phyloP scores from a whole-genome alignment of 2,329 filamentous ascomycete species.

The Blastomyces percursus region DNA sequence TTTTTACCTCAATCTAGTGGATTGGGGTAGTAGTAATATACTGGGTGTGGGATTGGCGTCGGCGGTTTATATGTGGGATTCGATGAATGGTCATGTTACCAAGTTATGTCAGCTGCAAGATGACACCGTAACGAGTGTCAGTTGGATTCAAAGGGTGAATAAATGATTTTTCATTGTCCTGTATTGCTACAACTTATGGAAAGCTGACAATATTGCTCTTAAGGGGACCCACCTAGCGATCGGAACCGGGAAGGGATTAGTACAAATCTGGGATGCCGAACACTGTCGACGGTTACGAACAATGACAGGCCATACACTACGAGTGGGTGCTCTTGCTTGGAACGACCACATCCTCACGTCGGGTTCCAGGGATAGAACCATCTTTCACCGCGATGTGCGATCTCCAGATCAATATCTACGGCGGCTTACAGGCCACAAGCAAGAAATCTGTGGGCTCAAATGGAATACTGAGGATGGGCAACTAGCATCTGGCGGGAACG shows the following conservation, averaged over 20 bases:
- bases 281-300: conserved; percentile 73
- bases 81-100: conserved; percentile 77
- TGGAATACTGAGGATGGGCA: conserved; percentile 97
- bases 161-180: conserved; percentile 2
- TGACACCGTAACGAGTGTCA: conserved; percentile 91
- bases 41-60: conserved; percentile 85
- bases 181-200: neutral
- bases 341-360: conserved; percentile 96
- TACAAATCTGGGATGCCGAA: conserved; percentile 97
- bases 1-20: conserved; percentile 93
- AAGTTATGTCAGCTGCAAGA: conserved; percentile 88
- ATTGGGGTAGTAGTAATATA: conserved; percentile 94
- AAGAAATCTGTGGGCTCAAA: conserved; percentile 91
- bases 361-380: conserved; percentile 82
- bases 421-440: conserved; percentile 86
- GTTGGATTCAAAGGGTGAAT: conserved; percentile 81
- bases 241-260: conserved; percentile 83
- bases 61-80: conserved; percentile 98
- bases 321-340: conserved; percentile 91
- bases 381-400: conserved; percentile 91
- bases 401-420: conserved; percentile 82
- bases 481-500: conserved; percentile 88
- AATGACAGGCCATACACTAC: conserved; percentile 91
- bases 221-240: conserved; percentile 89
- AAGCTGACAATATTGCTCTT: conserved; percentile 11